A percentile compares a stretch with the other conserved stretches of the same genome.
phyloP scores from a whole-genome alignment of 306 rosid species.

The Hylodesmum podocarpum region DNA sequence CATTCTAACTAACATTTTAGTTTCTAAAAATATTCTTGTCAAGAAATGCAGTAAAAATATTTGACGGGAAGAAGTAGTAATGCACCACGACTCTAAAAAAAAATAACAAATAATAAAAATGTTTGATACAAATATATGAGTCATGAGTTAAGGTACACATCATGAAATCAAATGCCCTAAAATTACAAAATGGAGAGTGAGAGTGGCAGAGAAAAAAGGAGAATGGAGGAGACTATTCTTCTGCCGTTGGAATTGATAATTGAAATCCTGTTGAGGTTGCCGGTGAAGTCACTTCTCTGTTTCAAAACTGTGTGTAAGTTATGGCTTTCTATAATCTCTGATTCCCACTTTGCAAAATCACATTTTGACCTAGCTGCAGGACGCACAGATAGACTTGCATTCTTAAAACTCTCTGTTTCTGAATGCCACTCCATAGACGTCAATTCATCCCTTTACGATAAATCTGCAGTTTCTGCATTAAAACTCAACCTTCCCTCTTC shows the following conservation, averaged over 20 bases:
- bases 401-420: rapidly evolving
- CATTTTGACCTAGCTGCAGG: neutral
- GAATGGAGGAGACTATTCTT: neutral
- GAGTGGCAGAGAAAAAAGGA: no score
- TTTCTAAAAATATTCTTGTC: no score
- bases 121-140: no score
- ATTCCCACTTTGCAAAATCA: neutral
- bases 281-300: neutral
- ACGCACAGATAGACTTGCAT: neutral
- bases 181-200: no score
- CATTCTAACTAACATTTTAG: no score
- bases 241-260: neutral
- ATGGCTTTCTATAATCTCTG: conserved; percentile 11
- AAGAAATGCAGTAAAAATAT: no score
- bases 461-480: neutral
- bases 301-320: neutral
- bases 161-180: no score
- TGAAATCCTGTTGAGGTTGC: neutral
- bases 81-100: no score
- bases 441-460: neutral
- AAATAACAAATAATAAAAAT: no score
- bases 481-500: neutral
- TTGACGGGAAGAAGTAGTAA: no score
- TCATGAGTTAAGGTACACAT: no score
- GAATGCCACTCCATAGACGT: neutral